These are phyloP conservation scores for Coriolopsis trogii DNA, from an alignment of 1,284 basidiomycete species.

Conservation along the genomic window DNA sequence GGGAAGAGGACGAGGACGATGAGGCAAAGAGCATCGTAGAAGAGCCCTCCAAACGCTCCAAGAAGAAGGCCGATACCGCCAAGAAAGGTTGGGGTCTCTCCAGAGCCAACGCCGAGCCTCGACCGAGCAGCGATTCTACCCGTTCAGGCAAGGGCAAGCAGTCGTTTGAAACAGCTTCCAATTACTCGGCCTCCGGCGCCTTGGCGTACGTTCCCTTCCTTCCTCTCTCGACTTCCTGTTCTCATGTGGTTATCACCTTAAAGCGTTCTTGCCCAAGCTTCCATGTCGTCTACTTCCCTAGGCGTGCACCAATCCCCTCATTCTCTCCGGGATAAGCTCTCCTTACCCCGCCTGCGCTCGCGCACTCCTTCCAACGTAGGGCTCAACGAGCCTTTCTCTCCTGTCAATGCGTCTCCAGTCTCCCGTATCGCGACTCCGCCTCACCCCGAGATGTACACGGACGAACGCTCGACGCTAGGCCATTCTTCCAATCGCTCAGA, in stretches of 20 bases:
- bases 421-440: conserved; percentile 31
- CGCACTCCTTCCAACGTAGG: conserved; percentile 35
- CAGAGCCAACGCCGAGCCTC: conserved; percentile 43
- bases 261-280: conserved; percentile 58
- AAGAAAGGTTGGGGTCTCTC: conserved; percentile 48
- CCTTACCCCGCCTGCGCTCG: conserved; percentile 36
- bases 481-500: conserved; percentile 28
- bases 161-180: conserved; percentile 61
- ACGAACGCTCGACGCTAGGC: conserved; percentile 25
- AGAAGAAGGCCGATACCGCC: conserved; percentile 40
- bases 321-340: conserved; percentile 39
- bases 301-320: conserved; percentile 37
- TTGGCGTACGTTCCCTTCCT: conserved; percentile 51
- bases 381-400: conserved; percentile 14
- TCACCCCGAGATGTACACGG: conserved; percentile 22
- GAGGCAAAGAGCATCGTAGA: conserved; percentile 45
- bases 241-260: not conserved
- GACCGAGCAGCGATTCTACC: conserved; percentile 66
- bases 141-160: conserved; percentile 53
- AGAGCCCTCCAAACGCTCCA: conserved; percentile 36
- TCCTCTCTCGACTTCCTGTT: not conserved
- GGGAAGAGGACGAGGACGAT: conserved; percentile 68
- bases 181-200: conserved; percentile 51
- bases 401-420: conserved; percentile 29
- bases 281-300: conserved; percentile 56